These are phyloP conservation scores for Neurospora tetrasperma DNA, from an alignment of 495 filamentous ascomycete species.

Conservation along the genomic window DNA sequence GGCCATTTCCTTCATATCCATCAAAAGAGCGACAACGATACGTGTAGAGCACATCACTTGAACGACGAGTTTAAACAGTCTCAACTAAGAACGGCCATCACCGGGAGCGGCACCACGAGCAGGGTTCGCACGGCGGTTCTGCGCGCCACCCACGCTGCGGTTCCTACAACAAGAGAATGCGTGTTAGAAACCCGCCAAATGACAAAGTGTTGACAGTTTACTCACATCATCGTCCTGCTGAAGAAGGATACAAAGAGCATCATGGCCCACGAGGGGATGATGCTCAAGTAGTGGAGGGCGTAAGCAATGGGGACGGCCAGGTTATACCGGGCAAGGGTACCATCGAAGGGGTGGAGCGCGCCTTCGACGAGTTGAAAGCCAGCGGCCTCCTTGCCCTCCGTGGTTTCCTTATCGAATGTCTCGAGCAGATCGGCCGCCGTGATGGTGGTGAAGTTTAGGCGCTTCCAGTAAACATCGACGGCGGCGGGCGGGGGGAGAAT, in stretches of 20 bases:
- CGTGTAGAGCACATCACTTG: not conserved
- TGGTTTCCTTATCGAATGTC: constrained; percentile 53
- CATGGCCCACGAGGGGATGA: constrained; percentile 47
- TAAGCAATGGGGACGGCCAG: constrained; percentile 61
- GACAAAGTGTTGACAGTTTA: constrained; percentile 6
- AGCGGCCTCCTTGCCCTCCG: constrained; percentile 28
- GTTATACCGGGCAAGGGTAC: constrained; percentile 53
- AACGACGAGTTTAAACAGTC: not conserved
- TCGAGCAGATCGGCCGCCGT: constrained; percentile 52
- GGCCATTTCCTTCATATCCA: not conserved
- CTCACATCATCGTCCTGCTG: constrained; percentile 82
- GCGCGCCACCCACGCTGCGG: constrained; percentile 17
- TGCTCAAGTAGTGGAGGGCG: constrained; percentile 57
- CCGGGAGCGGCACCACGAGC: constrained; percentile 16
- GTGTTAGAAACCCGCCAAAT: constrained; percentile 12
- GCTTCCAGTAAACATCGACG: constrained; percentile 50
- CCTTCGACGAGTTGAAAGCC: constrained; percentile 51
- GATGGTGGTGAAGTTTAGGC: constrained; percentile 55
- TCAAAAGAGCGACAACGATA: not conserved
- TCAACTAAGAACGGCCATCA: constrained; percentile 15
- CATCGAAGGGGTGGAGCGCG: constrained; percentile 71
- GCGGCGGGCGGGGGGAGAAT: constrained; percentile 44
- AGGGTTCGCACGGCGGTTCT: constrained; percentile 4
- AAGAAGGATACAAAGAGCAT: constrained; percentile 78
- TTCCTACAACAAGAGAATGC: constrained; percentile 18